Base-by-base conservation (phyloP, 78 protist species). In the Pigoraptor vietnamica region DNA sequence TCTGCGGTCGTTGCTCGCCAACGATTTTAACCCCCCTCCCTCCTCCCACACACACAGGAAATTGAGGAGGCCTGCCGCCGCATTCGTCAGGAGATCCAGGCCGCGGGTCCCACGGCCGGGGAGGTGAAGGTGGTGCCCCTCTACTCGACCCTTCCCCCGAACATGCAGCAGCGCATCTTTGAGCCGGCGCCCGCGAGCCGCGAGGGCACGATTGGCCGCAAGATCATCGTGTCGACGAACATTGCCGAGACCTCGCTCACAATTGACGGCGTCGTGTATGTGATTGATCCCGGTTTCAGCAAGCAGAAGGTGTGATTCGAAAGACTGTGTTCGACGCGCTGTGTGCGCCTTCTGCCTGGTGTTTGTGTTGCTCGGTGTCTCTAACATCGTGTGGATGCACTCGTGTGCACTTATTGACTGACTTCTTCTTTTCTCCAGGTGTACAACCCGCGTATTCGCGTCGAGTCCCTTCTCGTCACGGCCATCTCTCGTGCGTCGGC, bases 231-330 rank as follows among this genome's bases (percentile, higher is more conserved):
- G 25, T 92, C 99, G 10, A 99, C 99, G 34, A 99, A 99, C 96
- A 98, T 99, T 37, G 99, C 99, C 0, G 99, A 99, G 92, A 99
- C 99, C 23, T 98, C 99, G 0, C 93, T 99, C 83, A 99, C 99
- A 33, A 99, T 99, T 88, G 99, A 99, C 34, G 99, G 99, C 37
- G 95, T 99, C 38, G 99, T 99, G n/a, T 99, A 94, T 48, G 99
- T 99, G 40, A 95, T 99, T 37, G 99, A 99, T 87, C 99, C 99
- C 0, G 99, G 99, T 0, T 98, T 99, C 48, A 56, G 97, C 25
- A 99, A 99, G 95, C 99, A 98, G 90, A 98, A 99, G 95, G n/a
- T n/a, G 48, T 93, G 81, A 1, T n/a, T n/a, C n/a, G n/a, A n/a
- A n/a, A n/a, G n/a, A n/a, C n/a, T n/a, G n/a, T n/a, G n/a, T n/a